Base-by-base conservation (phyloP, 768 basidiomycete genomes). In the Panellus pusillus region DNA sequence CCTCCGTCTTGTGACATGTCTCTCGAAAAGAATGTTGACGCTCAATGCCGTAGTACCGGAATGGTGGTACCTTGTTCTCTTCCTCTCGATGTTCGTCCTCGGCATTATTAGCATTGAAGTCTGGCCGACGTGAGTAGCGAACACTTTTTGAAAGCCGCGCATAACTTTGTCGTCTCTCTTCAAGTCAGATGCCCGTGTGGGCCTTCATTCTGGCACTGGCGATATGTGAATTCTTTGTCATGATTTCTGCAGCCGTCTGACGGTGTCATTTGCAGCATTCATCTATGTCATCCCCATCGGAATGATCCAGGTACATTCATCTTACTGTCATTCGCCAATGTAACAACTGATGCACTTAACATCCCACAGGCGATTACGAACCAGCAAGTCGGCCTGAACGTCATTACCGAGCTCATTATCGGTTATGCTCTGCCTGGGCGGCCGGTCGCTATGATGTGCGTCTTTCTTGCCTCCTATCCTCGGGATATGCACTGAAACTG, bases 1-100 rank as follows among this genome's bases (percentile, higher is more conserved):
- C 11, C 36, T 4, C 9, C 20, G 27, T 18, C 1, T 14, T 17
- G 4, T 9, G 14, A 35, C 32, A 3, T 35, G 9, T 35, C 32
- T 35, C 32, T 24, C 32, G n/a, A n/a, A n/a, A n/a, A n/a, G n/a
- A n/a, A n/a, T n/a, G n/a, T n/a, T 11, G 14, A 11, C 32, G 32
- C 9, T 35, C 3, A 35, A 35, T 27, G 12, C 9, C 11, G 4
- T 53, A 56, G 85, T 93, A 14, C 91, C 91, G 0, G 81, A 91
- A 52, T 91, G 88, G 90, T 93, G 91, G 91, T 93, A 92, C 66
- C 63, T 73, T 6, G 62, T 76, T 28, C 75, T 93, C 46, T 89
- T 91, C 69, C 18, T 47, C 27, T 43, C 50, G 55, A 79, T 79
- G 73, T 81, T 81, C 57, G 68, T 68, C 1, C 68, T 81, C 43